A percentile compares a stretch with the other conserved stretches of the same genome.
Conservation (phyloP, 306 rosid species). For the Cajanus cajan region DNA sequence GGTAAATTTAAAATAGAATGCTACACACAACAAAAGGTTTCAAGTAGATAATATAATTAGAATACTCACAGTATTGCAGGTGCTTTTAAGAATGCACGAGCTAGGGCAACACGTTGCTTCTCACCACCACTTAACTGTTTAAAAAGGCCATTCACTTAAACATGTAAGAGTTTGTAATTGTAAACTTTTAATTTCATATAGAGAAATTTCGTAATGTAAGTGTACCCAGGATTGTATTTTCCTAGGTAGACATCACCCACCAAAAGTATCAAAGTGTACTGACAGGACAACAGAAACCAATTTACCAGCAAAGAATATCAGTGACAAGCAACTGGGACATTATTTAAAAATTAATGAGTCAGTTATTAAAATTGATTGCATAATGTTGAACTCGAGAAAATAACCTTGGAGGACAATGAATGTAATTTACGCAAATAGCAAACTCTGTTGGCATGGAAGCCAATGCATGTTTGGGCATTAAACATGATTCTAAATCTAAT, state of each 20-base stretch:
- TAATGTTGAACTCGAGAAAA: not conserved
- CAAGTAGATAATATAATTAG: constrained; percentile 16
- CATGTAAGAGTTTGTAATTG: constrained; percentile 8
- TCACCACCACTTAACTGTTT: constrained; percentile 92
- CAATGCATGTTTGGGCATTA: not conserved
- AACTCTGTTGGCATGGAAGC: not conserved
- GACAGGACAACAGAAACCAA: not conserved
- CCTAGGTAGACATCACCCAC: not conserved
- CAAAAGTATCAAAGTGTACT: not conserved
- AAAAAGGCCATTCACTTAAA: constrained; percentile 34
- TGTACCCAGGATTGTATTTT: constrained; percentile 4
- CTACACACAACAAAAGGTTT: not conserved
- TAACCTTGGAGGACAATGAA: not conserved
- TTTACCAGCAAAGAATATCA: not conserved
- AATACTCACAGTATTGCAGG: constrained; percentile 80
- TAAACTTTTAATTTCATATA: not conserved
- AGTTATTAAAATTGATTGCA: not conserved
- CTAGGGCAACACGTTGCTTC: constrained; percentile 97
- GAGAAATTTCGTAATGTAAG: not conserved
- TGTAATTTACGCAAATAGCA: not conserved
- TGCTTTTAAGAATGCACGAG: constrained; percentile 94
- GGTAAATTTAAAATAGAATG: not conserved
- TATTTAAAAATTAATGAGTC: not conserved
- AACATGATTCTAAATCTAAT: not conserved
- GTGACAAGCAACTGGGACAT: not conserved